Base-by-base conservation (phyloP, 176 grass and related monocot species). In the Aegilops sharonensis region DNA sequence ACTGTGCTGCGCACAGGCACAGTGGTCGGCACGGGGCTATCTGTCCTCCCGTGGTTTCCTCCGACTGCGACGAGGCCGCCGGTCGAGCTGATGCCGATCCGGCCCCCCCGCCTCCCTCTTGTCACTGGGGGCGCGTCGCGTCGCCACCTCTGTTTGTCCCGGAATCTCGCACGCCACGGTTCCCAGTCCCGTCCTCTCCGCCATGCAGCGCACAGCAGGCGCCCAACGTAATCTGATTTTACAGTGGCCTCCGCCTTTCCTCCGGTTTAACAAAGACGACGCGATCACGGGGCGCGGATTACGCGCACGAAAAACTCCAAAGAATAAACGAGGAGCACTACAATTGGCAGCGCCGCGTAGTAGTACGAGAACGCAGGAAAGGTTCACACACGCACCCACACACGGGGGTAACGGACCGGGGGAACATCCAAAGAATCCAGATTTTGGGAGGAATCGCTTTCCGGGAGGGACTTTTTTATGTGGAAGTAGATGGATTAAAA, bases 381-480 rank as follows among this genome's bases (percentile, higher is more conserved):
- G 15, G 50, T 54, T 54, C 5, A 54, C 50, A 18, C 5, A 3
- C 6, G 4, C 62, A 60, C 24, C 17, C 17, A 0, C n/a, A 7
- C 1, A 30, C 4, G 4, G 14, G 57, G 75, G 3, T 69, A 86
- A 71, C 54, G 32, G 42, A 66, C 60, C 81, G 8, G 59, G 31
- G 89, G 85, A 88, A 63, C 85, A 62, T 70, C 63, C 89, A 88
- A 88, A 67, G 70, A 62, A 88, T 88, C 62, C 81, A 63, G 81
- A 85, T 85, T 91, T 88, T 30, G 72, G 62, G 78, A 78, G 35
- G 34, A 63, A 54, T 88, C 85, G 7, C 70, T 88, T 78, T 85
- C 43, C 2, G 43, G 6, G 29, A 8, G 8, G 15, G 56, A 57
- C 65, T 68, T 68, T 72, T 23, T 40, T 64, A 2, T 24, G 42